phyloP scores from a whole-genome alignment of 228 moss, liverwort and hornwort genomes.

The Sphagnum magellanicum region DNA sequence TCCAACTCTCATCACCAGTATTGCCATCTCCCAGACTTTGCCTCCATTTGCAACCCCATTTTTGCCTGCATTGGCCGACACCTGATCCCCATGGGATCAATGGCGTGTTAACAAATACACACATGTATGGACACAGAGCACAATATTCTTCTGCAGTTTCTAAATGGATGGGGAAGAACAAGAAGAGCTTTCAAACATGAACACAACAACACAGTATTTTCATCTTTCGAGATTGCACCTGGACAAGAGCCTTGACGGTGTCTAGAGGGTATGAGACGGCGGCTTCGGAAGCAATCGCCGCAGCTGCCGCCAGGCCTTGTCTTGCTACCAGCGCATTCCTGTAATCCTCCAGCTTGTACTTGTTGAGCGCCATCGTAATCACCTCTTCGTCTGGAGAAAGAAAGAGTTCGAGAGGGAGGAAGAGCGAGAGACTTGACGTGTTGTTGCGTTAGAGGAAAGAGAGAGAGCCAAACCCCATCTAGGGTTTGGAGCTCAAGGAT shows the following conservation, averaged over 20 bases:
- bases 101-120: too few species aligned
- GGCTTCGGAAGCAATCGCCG: constrained; percentile 60
- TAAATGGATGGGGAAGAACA: too few species aligned
- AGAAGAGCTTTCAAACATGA: too few species aligned
- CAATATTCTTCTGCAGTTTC: not conserved
- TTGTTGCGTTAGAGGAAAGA: too few species aligned
- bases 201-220: too few species aligned
- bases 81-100: constrained; percentile 8
- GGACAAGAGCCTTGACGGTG: constrained; percentile 74
- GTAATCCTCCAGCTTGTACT: constrained; percentile 41
- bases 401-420: too few species aligned
- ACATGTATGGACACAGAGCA: not conserved
- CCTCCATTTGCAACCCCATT: constrained; percentile 37
- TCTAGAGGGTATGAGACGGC: constrained; percentile 68
- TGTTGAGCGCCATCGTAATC: too few species aligned
- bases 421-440: too few species aligned
- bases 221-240: constrained; percentile 27
- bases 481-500: too few species aligned
- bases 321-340: constrained; percentile 38
- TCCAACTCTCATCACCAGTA: constrained; percentile 55
- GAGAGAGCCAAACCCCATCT: too few species aligned
- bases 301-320: constrained; percentile 51
- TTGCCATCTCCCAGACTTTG: constrained; percentile 42
- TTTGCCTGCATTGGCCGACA: constrained; percentile 51
- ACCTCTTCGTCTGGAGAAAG: too few species aligned